Base-by-base conservation (phyloP, 345 rosid genomes). In the Lepidium africanum region DNA sequence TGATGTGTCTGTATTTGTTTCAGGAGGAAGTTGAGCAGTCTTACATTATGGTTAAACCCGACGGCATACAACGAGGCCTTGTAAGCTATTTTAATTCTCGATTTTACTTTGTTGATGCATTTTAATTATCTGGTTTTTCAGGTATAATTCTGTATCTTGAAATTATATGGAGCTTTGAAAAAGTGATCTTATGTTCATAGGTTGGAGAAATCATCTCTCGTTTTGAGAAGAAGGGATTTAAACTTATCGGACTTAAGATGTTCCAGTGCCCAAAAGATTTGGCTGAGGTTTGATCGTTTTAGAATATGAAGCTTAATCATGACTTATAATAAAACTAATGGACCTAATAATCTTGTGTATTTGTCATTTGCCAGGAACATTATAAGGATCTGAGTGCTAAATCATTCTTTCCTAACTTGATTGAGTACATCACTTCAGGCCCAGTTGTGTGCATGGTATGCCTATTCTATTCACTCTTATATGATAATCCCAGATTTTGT, bases 391-490 rank as follows among this genome's bases (percentile, higher is more conserved):
- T 94, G 65, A 79, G 79, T 55, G 70, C 90, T 51, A 94, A 84
- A 69, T 68, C 96, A n/a, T 94, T 94, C 84, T 90, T 87, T 77
- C 92, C 96, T 40, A 84, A 73, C 62, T 76, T 94, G 72, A 84
- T 91, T 3, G 83, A 77, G 37, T 94, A 94, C 76, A 91, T 94
- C 63, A 88, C 97, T 52, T 90, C 99, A 25, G 97, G 99, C 17
- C 97, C 99, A 3, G 97, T 94, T 69, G 86, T 91, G 59, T 90
- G 96, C 74, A 91, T 94, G 99, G 99, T 91, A 85, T 30, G 86
- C 16, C 43, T 40, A 12, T 54, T 14, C 6, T 9, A 17, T 40
- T 42, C 15, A 21, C 15, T 23, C 19, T 3, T 6, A 12, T 47
- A 36, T 9, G 7, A 9, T 36, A 36, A 25, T 40, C 13, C 14